Conservation (phyloP, 176 grass and related monocot species). For the Oryza brachyantha region DNA sequence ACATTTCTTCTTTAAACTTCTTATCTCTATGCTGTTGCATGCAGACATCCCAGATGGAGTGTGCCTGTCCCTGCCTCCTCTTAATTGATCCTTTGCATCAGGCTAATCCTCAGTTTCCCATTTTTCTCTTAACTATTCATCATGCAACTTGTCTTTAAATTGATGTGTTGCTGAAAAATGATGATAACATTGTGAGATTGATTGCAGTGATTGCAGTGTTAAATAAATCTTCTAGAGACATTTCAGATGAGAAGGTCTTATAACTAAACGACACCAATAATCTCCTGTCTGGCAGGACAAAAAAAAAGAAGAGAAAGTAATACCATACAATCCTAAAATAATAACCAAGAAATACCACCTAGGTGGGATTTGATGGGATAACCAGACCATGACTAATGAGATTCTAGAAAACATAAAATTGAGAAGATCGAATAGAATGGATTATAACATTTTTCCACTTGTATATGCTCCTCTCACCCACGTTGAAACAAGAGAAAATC, state of each 20-base stretch:
- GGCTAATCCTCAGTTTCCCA: slow-evolving; percentile 20
- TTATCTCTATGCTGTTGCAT: slow-evolving; percentile 25
- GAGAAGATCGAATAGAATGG: neutral
- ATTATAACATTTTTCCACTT: neutral
- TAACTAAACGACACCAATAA: neutral
- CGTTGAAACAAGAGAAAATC: neutral
- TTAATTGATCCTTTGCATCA: slow-evolving; percentile 38
- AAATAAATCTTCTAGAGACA: neutral
- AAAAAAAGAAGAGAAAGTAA: neutral
- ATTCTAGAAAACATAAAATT: neutral
- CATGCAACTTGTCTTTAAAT: slow-evolving; percentile 29
- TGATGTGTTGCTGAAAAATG: slow-evolving; percentile 21
- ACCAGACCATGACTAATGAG: neutral
- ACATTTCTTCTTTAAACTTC: slow-evolving; percentile 15
- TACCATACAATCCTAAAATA: neutral
- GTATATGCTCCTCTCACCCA: neutral
- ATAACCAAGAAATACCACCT: neutral
- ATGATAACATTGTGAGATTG: neutral
- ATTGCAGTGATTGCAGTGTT: neutral
- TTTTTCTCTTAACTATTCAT: slow-evolving; percentile 26
- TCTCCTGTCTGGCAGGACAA: neutral
- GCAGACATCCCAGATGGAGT: slow-evolving; percentile 6
- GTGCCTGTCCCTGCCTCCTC: slow-evolving; percentile 17
- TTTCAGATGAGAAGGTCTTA: neutral
- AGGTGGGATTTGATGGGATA: neutral